Evolutionary conservation across 2,329 filamentous ascomycete species (phyloP).

Genomic region (Penicillium griseofulvum): DNA sequence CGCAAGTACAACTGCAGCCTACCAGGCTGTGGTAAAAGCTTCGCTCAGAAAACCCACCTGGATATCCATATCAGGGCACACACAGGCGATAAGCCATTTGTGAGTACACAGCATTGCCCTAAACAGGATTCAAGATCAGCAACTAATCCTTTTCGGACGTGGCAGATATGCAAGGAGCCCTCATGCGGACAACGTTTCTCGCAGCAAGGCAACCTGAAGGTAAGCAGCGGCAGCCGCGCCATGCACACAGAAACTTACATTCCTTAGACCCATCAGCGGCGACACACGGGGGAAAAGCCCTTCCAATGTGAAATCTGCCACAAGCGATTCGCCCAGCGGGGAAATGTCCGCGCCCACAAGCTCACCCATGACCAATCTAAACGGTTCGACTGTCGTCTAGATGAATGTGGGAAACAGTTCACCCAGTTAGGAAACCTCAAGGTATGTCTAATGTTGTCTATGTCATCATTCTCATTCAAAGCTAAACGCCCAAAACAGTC

Average conservation of each 20-base stretch:
- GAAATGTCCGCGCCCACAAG: constrained; percentile 80
- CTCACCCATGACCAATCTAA: constrained; percentile 76
- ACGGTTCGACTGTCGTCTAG: constrained; percentile 76
- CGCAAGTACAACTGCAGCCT: constrained; percentile 73
- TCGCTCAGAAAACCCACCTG: constrained; percentile 88
- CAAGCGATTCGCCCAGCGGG: constrained; percentile 79
- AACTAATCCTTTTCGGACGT: constrained; percentile 5
- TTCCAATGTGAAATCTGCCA: constrained; percentile 76
- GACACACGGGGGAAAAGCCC: constrained; percentile 83
- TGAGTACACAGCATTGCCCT: constrained; percentile 49
- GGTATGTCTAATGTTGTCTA: constrained; percentile 50
- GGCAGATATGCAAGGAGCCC: constrained; percentile 65
- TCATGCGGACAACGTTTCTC: constrained; percentile 79
- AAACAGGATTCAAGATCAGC: not conserved
- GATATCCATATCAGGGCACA: constrained; percentile 87
- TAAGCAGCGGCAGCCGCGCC: constrained; percentile 39
- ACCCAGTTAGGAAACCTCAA: constrained; percentile 91
- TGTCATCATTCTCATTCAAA: not conserved
- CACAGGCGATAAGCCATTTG: constrained; percentile 86
- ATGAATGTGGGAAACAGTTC: constrained; percentile 82
- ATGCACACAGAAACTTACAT: not conserved
- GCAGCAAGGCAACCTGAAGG: constrained; percentile 86
- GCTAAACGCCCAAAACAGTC: constrained; percentile 52
- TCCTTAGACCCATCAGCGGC: constrained; percentile 73
- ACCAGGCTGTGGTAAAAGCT: constrained; percentile 73